Base-by-base conservation (phyloP, 1,284 basidiomycete species). In the Apiotrichum domesticum region DNA sequence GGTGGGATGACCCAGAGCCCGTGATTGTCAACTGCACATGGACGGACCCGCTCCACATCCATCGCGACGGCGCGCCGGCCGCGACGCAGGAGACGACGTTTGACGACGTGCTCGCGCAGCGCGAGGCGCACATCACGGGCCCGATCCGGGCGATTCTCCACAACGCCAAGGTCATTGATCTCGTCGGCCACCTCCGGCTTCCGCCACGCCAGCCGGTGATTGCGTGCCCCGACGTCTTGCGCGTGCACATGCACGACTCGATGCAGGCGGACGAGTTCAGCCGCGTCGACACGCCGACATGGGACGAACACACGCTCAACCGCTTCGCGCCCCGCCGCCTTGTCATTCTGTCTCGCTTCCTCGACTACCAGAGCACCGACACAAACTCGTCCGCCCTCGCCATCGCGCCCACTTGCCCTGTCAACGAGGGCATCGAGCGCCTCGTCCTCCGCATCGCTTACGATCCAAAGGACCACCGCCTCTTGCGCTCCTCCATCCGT, bases 291-390 rank as follows among this genome's bases (percentile, higher is more conserved):
- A 4, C 35, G 9, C 35, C 35, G 10, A 37, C 35, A 4, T 49
- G 47, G 47, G 47, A 49, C 21, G 47, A 49, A 21, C 47, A 49
- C 47, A 49, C 47, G 2, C 47, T 49, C 47, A 29, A 49, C 35
- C 15, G 47, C 10, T 49, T 49, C 10, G 13, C 35, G 3, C 35
- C 47, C 3, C 47, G 47, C 4, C 15, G 35, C 1, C 35, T 49
- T 3, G 35, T 49, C 6, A 33, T 49, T 15, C 35, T 49, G n/a
- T 49, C 47, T 14, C 35, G 35, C 9, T 29, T 49, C 9, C 10
- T 49, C n/a, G 47, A 49, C 35, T 49, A 49, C 35, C 13, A 10
- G n/a, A 39, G 35, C 35, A 49, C 47, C 2, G 47, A 49, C 35
- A 32, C 47, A 29, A 39, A 13, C 1, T 40, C 47, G 15, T 6